Conservation (phyloP, 345 rosid species). For the Sonneratia alba region DNA sequence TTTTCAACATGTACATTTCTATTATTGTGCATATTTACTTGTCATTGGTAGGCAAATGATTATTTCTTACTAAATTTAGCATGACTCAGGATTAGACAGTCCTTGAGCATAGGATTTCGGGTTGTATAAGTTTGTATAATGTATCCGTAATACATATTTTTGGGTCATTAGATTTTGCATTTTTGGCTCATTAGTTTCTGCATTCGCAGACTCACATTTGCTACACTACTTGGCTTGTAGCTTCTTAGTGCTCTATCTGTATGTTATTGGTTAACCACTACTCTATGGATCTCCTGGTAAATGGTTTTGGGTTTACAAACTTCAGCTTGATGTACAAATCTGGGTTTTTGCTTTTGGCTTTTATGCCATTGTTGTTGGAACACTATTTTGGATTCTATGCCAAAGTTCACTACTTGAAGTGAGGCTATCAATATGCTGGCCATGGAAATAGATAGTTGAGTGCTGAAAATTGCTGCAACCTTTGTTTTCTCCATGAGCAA, state of each 20-base stretch:
- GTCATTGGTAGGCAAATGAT: too few species aligned
- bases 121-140: too few species aligned
- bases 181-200: too few species aligned
- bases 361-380: constrained; percentile 39
- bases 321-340: neutral
- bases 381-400: too few species aligned
- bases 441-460: too few species aligned
- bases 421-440: neutral
- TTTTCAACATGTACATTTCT: neutral
- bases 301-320: neutral
- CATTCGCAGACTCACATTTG: too few species aligned
- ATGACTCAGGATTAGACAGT: neutral
- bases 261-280: neutral
- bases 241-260: neutral
- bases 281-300: neutral
- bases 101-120: too few species aligned
- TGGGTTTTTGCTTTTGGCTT: neutral
- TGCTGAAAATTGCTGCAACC: neutral
- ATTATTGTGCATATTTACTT: neutral
- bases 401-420: neutral
- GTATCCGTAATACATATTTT: too few species aligned
- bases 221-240: neutral
- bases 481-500: neutral
- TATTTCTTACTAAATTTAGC: too few species aligned
- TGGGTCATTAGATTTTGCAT: too few species aligned